Conservation (phyloP, 495 filamentous ascomycete species). For the Ramalina intermedia region DNA sequence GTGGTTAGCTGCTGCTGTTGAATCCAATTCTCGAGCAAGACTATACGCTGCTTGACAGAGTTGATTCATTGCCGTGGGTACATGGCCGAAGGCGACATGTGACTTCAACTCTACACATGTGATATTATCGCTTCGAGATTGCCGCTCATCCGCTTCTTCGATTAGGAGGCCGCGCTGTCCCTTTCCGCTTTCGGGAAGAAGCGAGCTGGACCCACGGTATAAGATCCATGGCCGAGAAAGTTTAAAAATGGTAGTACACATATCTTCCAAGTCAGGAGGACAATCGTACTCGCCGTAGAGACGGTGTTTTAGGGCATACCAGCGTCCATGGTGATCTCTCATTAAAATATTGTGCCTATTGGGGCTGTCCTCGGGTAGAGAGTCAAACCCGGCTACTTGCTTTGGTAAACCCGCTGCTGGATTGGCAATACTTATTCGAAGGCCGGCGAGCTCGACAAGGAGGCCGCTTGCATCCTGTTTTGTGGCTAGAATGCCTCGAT, state of each 20-base stretch:
- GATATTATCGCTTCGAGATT: background rate
- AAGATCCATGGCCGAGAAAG: conserved; percentile 6
- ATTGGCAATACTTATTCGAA: conserved; percentile 5
- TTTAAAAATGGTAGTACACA: background rate
- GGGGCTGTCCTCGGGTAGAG: background rate
- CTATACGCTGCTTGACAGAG: conserved; percentile 3
- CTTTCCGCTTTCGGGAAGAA: background rate
- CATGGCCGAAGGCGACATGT: background rate
- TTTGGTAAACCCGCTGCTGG: conserved; percentile 3
- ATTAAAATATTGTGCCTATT: background rate
- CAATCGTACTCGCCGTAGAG: background rate
- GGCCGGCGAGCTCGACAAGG: conserved; percentile 3
- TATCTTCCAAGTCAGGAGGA: conserved; percentile 3
- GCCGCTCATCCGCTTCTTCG: background rate
- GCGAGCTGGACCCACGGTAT: conserved; percentile 5
- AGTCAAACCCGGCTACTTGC: conserved; percentile 3
- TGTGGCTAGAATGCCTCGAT: conserved; percentile 4
- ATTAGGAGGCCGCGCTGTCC: background rate
- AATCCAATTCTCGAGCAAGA: conserved; percentile 3
- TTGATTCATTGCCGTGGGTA: background rate
- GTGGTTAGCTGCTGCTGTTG: conserved; percentile 1
- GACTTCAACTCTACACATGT: background rate
- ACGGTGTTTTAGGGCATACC: background rate
- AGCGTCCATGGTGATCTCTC: background rate
- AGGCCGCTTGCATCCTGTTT: background rate